Evolutionary conservation across 2,329 filamentous ascomycete genomes (phyloP).

Genomic region (Ophiostoma fasciatum): DNA sequence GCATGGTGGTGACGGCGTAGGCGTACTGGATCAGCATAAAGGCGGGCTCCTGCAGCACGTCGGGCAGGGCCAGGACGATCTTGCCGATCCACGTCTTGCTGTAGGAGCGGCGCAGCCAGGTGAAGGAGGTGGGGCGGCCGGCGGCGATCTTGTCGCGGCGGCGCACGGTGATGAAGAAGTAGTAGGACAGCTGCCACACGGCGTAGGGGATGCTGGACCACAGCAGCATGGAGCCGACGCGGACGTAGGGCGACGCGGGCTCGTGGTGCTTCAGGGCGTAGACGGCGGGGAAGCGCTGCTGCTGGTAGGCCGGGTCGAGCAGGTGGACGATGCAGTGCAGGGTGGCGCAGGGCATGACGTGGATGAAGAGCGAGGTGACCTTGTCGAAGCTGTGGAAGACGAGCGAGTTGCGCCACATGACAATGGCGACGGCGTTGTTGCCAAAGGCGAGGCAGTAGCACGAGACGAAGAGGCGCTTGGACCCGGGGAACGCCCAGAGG

Average conservation of each 20-base stretch:
- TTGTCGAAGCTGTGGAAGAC: constrained; percentile 99
- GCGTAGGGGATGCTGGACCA: constrained; percentile 92
- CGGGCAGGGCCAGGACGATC: constrained; percentile 65
- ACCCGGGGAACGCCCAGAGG: constrained; percentile 81
- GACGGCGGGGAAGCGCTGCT: constrained; percentile 65
- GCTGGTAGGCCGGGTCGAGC: constrained; percentile 48
- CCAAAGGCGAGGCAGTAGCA: constrained; percentile 87
- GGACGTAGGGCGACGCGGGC: constrained; percentile 61
- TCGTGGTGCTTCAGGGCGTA: constrained; percentile 59
- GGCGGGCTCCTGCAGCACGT: constrained; percentile 63
- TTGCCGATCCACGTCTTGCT: constrained; percentile 79
- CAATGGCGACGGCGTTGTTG: constrained; percentile 94
- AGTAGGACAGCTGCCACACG: constrained; percentile 84
- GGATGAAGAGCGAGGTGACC: constrained; percentile 95
- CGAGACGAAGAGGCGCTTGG: constrained; percentile 82
- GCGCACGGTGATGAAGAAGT: constrained; percentile 88
- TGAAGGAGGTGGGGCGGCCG: constrained; percentile 89
- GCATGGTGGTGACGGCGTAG: constrained; percentile 85
- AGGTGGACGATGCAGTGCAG: constrained; percentile 88
- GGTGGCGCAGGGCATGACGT: constrained; percentile 95
- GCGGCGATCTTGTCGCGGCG: constrained; percentile 93
- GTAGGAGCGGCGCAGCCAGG: constrained; percentile 88
- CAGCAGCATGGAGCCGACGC: constrained; percentile 68
- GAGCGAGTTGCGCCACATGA: constrained; percentile 97
- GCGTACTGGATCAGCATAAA: constrained; percentile 95